phyloP scores from a whole-genome alignment of 352 stramenopile species.

The Globisporangium emineosum region DNA sequence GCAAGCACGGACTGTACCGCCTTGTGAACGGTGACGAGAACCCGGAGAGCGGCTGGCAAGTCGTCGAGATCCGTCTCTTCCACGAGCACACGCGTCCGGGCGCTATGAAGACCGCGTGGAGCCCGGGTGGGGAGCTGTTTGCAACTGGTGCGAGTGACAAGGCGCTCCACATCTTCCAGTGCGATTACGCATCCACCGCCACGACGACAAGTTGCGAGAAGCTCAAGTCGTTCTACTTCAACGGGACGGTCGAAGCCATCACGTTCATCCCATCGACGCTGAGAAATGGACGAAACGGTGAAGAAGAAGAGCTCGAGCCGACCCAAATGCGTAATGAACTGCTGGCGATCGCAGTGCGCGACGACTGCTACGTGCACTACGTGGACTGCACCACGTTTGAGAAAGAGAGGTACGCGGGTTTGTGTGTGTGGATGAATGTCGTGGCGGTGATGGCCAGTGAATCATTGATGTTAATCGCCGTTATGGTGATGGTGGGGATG shows the following conservation, averaged over 20 bases:
- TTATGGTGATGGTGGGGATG: background rate
- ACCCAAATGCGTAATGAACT: constrained; percentile 27
- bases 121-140: constrained; percentile 45
- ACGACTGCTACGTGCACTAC: constrained; percentile 87
- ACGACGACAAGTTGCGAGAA: constrained; percentile 36
- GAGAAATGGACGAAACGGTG: background rate
- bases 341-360: constrained; percentile 61
- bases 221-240: constrained; percentile 85
- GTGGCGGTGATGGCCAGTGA: too few relatives aligned
- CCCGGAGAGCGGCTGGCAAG: constrained; percentile 28
- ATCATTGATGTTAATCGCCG: too few relatives aligned
- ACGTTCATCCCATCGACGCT: constrained; percentile 38
- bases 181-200: constrained; percentile 10
- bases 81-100: constrained; percentile 74
- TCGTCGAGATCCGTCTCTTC: constrained; percentile 45
- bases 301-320: background rate
- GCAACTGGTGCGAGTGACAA: constrained; percentile 77
- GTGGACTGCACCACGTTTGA: constrained; percentile 75
- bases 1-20: constrained; percentile 52
- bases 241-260: constrained; percentile 69
- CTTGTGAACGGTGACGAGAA: constrained; percentile 20
- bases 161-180: constrained; percentile 66
- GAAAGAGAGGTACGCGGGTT: constrained; percentile 56
- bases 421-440: background rate
- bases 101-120: constrained; percentile 68